Conservation (phyloP, 2,329 filamentous ascomycete species). For the Cladophialophora bantiana region DNA sequence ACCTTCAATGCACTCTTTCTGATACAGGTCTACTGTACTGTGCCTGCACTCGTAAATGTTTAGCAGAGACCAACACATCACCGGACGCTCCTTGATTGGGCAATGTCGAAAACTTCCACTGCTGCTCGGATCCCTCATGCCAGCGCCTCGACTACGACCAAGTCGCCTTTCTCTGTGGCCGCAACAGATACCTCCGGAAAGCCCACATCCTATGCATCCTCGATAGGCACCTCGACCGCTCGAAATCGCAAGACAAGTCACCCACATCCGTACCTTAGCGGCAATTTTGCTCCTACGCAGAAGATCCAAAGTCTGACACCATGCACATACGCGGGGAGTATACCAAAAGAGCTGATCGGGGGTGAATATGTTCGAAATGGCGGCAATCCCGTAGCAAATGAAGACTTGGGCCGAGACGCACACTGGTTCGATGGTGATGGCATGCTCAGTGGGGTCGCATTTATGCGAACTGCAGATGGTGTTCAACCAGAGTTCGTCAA, state of each 20-base stretch:
- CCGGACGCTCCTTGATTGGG: background rate
- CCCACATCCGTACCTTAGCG: slow-evolving; percentile 60
- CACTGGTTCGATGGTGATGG: slow-evolving; percentile 81
- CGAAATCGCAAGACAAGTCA: slow-evolving; percentile 31
- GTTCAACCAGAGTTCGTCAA: slow-evolving; percentile 72
- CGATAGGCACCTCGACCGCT: slow-evolving; percentile 18
- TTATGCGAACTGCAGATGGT: slow-evolving; percentile 54
- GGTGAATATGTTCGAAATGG: slow-evolving; percentile 77
- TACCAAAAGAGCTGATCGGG: slow-evolving; percentile 70
- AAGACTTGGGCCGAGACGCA: slow-evolving; percentile 66
- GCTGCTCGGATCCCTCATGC: background rate
- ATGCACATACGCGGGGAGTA: slow-evolving; percentile 64
- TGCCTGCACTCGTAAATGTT: background rate
- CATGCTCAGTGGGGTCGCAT: slow-evolving; percentile 73
- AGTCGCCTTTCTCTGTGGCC: background rate
- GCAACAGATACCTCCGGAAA: slow-evolving; percentile 9
- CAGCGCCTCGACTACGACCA: slow-evolving; percentile 7
- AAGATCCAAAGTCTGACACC: slow-evolving; percentile 62
- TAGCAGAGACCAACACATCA: background rate
- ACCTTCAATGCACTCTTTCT: background rate
- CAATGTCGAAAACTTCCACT: background rate
- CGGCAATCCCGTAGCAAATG: slow-evolving; percentile 70
- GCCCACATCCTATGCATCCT: slow-evolving; percentile 6
- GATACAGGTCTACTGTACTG: background rate
- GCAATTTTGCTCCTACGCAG: slow-evolving; percentile 73